A percentile compares a stretch with the other conserved stretches of the same genome.
Conservation (phyloP, 192 early-diverging fungal species). For the Gaertneriomyces sp. region DNA sequence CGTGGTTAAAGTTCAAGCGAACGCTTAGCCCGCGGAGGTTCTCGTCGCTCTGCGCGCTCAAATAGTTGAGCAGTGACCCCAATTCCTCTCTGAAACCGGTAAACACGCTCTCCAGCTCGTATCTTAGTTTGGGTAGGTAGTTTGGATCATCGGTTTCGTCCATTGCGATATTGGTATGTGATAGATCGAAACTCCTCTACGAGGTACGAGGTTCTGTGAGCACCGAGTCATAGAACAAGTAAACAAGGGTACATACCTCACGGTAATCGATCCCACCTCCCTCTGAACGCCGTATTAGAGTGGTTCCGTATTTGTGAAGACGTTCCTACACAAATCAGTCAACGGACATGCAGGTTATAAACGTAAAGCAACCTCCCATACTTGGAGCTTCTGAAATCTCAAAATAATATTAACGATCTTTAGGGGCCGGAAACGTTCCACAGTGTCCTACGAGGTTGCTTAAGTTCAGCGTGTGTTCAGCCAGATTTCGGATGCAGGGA, state of each 20-base stretch:
- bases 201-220: background rate
- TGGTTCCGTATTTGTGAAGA: slow-evolving; percentile 23
- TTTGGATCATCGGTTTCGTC: slow-evolving; percentile 26
- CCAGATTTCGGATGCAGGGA: slow-evolving; percentile 7
- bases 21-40: background rate
- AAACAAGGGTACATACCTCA: background rate
- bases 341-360: background rate
- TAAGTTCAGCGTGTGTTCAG: background rate
- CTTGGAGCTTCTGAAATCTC: slow-evolving; percentile 49
- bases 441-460: too few species aligned
- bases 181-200: slow-evolving; percentile 20
- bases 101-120: slow-evolving; percentile 6
- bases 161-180: slow-evolving; percentile 7
- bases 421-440: slow-evolving; percentile 32
- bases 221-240: background rate
- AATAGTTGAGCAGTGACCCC: background rate
- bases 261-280: slow-evolving; percentile 1
- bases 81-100: slow-evolving; percentile 4
- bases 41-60: slow-evolving; percentile 2
- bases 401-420: slow-evolving; percentile 65
- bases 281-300: slow-evolving; percentile 36
- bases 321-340: slow-evolving; percentile 30
- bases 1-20: slow-evolving; percentile 1
- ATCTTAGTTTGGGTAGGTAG: slow-evolving; percentile 22
- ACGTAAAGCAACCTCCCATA: background rate